A percentile compares a stretch with the other conserved stretches of the same genome.
phyloP scores from a whole-genome alignment of 2,329 filamentous ascomycete species.

The Lizonia empirigonia region DNA sequence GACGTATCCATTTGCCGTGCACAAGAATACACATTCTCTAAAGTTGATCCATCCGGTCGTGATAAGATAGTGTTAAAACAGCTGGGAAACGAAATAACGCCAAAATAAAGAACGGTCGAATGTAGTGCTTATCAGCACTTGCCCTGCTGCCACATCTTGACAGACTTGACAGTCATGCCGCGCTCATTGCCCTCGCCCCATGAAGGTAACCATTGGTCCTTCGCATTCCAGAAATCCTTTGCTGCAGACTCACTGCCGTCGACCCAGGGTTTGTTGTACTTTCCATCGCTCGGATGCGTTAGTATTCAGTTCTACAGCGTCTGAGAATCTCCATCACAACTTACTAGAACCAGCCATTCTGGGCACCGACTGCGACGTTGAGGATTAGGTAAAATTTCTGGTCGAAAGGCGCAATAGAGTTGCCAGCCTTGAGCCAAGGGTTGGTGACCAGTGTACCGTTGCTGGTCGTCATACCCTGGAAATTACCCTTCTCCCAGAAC shows the following conservation, averaged over 20 bases:
- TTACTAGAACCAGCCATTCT: slow-evolving; percentile 74
- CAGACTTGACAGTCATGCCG: slow-evolving; percentile 68
- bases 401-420: slow-evolving; percentile 72
- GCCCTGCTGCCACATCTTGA: slow-evolving; percentile 59
- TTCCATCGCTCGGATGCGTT: slow-evolving; percentile 47
- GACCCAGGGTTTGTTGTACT: slow-evolving; percentile 73
- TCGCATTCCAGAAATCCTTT: slow-evolving; percentile 46
- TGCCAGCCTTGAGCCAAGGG: slow-evolving; percentile 67
- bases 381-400: slow-evolving; percentile 75
- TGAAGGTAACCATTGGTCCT: slow-evolving; percentile 66
- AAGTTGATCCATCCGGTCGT: no score
- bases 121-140: slow-evolving; percentile 28
- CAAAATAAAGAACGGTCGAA: no score
- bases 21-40: no score
- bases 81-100: no score
- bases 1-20: no score
- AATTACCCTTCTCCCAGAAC: slow-evolving; percentile 71
- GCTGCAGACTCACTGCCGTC: slow-evolving; percentile 31
- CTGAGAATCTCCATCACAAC: slow-evolving; percentile 52
- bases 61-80: no score
- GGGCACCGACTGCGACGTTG: slow-evolving; percentile 75
- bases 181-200: slow-evolving; percentile 66
- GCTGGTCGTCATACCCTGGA: slow-evolving; percentile 62
- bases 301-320: slow-evolving; percentile 36
- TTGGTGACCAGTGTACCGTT: slow-evolving; percentile 69